Evolutionary conservation across 108 stramenopile species (phyloP), one percentile per base, ranked within the genome.

Genomic region (Skeletonema menzelii): DNA sequence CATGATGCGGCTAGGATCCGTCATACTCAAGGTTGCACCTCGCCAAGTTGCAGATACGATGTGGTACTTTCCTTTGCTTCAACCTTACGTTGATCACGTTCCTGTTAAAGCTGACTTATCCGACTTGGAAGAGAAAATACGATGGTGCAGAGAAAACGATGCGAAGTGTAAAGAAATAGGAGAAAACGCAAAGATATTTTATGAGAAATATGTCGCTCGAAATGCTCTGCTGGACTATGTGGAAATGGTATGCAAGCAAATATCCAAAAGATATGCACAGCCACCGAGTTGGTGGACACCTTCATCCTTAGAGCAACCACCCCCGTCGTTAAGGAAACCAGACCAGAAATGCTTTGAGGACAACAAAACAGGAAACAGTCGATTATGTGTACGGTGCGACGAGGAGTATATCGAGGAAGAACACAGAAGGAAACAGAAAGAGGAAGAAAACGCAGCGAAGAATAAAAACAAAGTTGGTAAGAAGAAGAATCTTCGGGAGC

Each of bases 11-110:
- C 83, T 99, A 49, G 99, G 99, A 8, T 87, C 87, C 56, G 99
- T 99, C 31, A 99, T 99, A 73, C 81, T 99, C 49, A 98, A 98
- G 82, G 99, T 99, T 42, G 90, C 75, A 65, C 89, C 91, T 0
- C 75, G 88, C 26, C 90, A 91, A 77, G 93, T 97, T 30, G 99
- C 99, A 10, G 98, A 98, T 83, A 83, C 87, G 58, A 99, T 99
- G 97, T 99, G 99, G 99, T 99, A 97, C 80, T 99, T 98, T 70
- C 97, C 97, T 28, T 83, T 99, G 32, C 87, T 99, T 24, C 73
- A 95, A 65, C 98, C 97, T 8, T 97, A 89, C 64, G 86, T 91
- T 15, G 99, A 99, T 71, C 99, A 99, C 83, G 93, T 99, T 47
- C 97, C 97, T 2, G 95, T 99, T 22, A 95, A 96, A 63, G 84